phyloP scores from a whole-genome alignment of 805 yeast species.

The Saturnispora sanitii region DNA sequence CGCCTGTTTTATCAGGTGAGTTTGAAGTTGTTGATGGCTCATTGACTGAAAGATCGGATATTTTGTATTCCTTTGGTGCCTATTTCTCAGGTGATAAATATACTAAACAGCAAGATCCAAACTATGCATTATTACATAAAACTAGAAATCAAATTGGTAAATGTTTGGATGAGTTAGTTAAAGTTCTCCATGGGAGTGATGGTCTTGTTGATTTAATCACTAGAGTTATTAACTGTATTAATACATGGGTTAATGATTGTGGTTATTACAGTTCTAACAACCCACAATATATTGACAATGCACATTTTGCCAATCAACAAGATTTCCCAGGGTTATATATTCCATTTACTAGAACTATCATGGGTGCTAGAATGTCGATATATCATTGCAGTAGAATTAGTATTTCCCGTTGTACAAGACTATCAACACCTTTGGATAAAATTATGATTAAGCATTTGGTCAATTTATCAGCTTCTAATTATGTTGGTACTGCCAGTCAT shows the following conservation, averaged over 20 bases:
- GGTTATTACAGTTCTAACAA: slow-evolving; percentile 23
- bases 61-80: slow-evolving; percentile 24
- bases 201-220: slow-evolving; percentile 59
- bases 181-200: slow-evolving; percentile 38
- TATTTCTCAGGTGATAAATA: slow-evolving; percentile 18
- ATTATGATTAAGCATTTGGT: slow-evolving; percentile 57
- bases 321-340: slow-evolving; percentile 52
- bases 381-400: slow-evolving; percentile 69
- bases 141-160: slow-evolving; percentile 42
- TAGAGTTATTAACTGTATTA: slow-evolving; percentile 50
- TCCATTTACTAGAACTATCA: slow-evolving; percentile 65
- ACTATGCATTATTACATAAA: slow-evolving; percentile 47
- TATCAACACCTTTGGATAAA: slow-evolving; percentile 57
- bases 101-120: slow-evolving; percentile 26
- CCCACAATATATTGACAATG: slow-evolving; percentile 23
- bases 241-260: slow-evolving; percentile 45
- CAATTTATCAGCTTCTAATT: slow-evolving; percentile 54
- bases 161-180: slow-evolving; percentile 48
- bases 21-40: slow-evolving; percentile 37
- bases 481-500: slow-evolving; percentile 54
- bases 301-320: slow-evolving; percentile 40
- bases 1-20: slow-evolving; percentile 27
- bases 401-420: slow-evolving; percentile 62
- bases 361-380: slow-evolving; percentile 65
- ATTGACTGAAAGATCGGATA: slow-evolving; percentile 20